Evolutionary conservation across 208 protist genomes (phyloP).

Genomic region (Porcisia deanei): DNA sequence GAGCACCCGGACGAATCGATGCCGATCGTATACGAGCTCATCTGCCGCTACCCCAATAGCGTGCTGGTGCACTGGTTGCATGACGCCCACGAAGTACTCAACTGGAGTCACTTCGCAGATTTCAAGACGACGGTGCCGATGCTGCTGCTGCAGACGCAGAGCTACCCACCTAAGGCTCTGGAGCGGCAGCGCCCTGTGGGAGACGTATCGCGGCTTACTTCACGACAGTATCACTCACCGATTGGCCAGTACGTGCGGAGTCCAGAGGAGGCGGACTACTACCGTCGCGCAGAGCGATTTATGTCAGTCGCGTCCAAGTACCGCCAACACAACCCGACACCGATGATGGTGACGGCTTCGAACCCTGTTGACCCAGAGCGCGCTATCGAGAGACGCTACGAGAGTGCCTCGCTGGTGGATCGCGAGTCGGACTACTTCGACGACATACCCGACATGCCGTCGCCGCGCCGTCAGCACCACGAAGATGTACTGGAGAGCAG

Average conservation of each 20-base stretch:
- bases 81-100: slow-evolving; percentile 89
- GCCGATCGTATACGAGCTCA: slow-evolving; percentile 81
- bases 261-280: slow-evolving; percentile 35
- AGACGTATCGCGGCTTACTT: slow-evolving; percentile 28
- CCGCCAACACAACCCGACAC: slow-evolving; percentile 21
- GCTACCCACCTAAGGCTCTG: slow-evolving; percentile 43
- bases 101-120: slow-evolving; percentile 73
- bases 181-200: slow-evolving; percentile 27
- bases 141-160: slow-evolving; percentile 76
- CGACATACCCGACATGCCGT: slow-evolving; percentile 17
- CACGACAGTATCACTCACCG: slow-evolving; percentile 34
- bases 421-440: slow-evolving; percentile 29
- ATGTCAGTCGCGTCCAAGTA: slow-evolving; percentile 15
- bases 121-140: slow-evolving; percentile 70
- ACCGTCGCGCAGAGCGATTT: slow-evolving; percentile 18
- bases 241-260: slow-evolving; percentile 25
- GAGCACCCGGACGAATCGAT: slow-evolving; percentile 88
- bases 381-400: slow-evolving; percentile 7
- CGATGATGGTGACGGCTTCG: slow-evolving; percentile 4
- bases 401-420: slow-evolving; percentile 18
- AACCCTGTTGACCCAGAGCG: not conserved
- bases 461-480: slow-evolving; percentile 6
- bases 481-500: not conserved
- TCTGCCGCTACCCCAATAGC: slow-evolving; percentile 70
- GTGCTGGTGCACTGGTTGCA: slow-evolving; percentile 87